Conservation (phyloP, 2,329 filamentous ascomycete species). For the Colletotrichum magnum region DNA sequence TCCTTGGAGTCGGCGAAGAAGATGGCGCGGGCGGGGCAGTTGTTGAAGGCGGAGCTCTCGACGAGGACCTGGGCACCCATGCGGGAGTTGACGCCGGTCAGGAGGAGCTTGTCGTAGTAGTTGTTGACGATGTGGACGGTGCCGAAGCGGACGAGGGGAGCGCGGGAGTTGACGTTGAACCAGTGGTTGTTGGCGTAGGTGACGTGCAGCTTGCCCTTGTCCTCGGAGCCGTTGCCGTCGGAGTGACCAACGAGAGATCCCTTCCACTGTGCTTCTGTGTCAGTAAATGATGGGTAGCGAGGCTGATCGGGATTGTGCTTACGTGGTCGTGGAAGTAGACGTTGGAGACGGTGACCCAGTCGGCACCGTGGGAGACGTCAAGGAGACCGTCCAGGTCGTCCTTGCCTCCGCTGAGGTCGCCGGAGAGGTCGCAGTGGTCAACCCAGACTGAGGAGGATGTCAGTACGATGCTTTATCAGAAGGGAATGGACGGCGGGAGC, state of each 20-base stretch:
- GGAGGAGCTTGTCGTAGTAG: conserved; percentile 60
- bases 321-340: conserved; percentile 60
- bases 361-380: conserved; percentile 60
- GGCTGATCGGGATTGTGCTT: not conserved
- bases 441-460: conserved; percentile 55
- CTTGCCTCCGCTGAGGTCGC: conserved; percentile 54
- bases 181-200: conserved; percentile 75
- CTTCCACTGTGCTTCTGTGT: conserved; percentile 62
- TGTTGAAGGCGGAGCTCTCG: conserved; percentile 65
- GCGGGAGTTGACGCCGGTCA: conserved; percentile 67
- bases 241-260: conserved; percentile 73
- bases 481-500: not conserved
- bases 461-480: not conserved
- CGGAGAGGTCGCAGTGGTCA: conserved; percentile 59
- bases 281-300: not conserved
- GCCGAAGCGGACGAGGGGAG: conserved; percentile 72
- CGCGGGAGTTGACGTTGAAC: conserved; percentile 72
- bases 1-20: conserved; percentile 54
- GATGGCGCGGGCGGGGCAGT: conserved; percentile 49
- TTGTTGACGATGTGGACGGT: conserved; percentile 65
- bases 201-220: conserved; percentile 70
- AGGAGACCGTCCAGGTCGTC: conserved; percentile 60
- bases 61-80: conserved; percentile 67
- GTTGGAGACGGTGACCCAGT: conserved; percentile 59
- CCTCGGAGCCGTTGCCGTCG: conserved; percentile 70